These are phyloP conservation scores for Rutstroemia sp. DNA, from an alignment of 2,329 filamentous ascomycete genomes.

Conservation along the genomic window DNA sequence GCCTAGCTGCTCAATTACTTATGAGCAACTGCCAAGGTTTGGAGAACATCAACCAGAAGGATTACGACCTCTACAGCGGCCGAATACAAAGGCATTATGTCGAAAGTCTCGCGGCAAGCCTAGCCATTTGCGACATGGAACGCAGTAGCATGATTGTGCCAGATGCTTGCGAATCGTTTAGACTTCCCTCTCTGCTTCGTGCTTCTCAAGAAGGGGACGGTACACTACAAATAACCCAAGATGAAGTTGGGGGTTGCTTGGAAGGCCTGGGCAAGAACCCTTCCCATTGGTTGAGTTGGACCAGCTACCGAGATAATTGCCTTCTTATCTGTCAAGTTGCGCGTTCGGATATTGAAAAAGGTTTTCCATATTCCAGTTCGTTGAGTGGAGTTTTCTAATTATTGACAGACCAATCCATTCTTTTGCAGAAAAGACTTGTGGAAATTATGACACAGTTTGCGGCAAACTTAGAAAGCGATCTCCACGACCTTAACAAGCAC, in stretches of 20 bases:
- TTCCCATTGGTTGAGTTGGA: slow-evolving; percentile 58
- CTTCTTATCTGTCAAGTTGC: slow-evolving; percentile 55
- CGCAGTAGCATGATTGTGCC: slow-evolving; percentile 45
- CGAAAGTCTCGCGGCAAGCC: slow-evolving; percentile 52
- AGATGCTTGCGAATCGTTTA: slow-evolving; percentile 41
- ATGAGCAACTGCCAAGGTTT: slow-evolving; percentile 29
- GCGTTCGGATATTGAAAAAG: slow-evolving; percentile 50
- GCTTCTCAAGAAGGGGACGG: slow-evolving; percentile 31
- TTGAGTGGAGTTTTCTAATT: slow-evolving; percentile 11
- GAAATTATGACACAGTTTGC: slow-evolving; percentile 25
- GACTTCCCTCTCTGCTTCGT: slow-evolving; percentile 25
- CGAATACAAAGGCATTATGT: slow-evolving; percentile 37
- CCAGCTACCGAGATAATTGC: slow-evolving; percentile 53
- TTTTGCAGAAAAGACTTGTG: slow-evolving; percentile 23
- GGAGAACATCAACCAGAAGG: slow-evolving; percentile 23
- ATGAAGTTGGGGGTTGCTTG: slow-evolving; percentile 42
- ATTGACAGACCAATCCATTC: slow-evolving; percentile 25
- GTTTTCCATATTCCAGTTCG: slow-evolving; percentile 22
- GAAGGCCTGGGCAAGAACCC: slow-evolving; percentile 44
- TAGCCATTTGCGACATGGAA: slow-evolving; percentile 56
- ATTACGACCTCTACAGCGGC: slow-evolving; percentile 23
- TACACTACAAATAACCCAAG: slow-evolving; percentile 21
- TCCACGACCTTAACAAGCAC: slow-evolving; percentile 17
- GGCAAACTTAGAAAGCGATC: slow-evolving; percentile 18
- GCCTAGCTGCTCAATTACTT: slow-evolving; percentile 28